These are phyloP conservation scores for Sugiyamaella paludigena DNA, from an alignment of 1,139 yeast genomes.

Conservation along the genomic window DNA sequence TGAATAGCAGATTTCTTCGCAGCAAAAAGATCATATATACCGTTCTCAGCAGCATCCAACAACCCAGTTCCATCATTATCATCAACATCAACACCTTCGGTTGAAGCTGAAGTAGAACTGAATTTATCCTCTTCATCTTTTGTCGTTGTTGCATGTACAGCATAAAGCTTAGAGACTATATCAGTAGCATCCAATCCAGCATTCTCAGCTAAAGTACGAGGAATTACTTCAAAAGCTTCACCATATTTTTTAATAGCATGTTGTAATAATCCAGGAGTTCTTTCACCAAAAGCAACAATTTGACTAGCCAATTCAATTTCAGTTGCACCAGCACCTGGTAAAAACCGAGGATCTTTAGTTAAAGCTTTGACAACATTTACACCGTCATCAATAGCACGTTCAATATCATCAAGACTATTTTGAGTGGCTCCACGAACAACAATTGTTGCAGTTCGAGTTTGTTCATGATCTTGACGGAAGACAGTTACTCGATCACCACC, in stretches of 20 bases:
- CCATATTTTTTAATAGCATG: slow-evolving; percentile 94
- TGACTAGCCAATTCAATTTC: slow-evolving; percentile 84
- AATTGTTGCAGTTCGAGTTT: slow-evolving; percentile 76
- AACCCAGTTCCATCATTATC: slow-evolving; percentile 62
- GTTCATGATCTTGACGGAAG: slow-evolving; percentile 70
- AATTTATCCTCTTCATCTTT: neutral
- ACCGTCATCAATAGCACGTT: slow-evolving; percentile 96
- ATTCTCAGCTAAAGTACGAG: slow-evolving; percentile 90
- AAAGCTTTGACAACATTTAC: slow-evolving; percentile 89
- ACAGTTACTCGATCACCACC: slow-evolving; percentile 98
- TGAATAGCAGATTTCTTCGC: slow-evolving; percentile 84
- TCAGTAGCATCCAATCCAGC: slow-evolving; percentile 91
- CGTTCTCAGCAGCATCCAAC: slow-evolving; percentile 64
- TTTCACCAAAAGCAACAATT: slow-evolving; percentile 82
- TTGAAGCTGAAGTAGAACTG: slow-evolving; percentile 42
- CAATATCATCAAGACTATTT: slow-evolving; percentile 87
- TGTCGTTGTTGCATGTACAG: slow-evolving; percentile 55
- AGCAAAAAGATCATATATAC: slow-evolving; percentile 75
- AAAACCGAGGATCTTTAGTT: slow-evolving; percentile 70
- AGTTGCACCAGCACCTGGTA: slow-evolving; percentile 97
- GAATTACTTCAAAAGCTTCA: slow-evolving; percentile 89
- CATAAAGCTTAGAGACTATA: slow-evolving; percentile 79
- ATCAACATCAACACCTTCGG: slow-evolving; percentile 58
- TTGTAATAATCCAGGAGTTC: slow-evolving; percentile 89
- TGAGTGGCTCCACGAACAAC: slow-evolving; percentile 97